Conservation (phyloP, 2,329 filamentous ascomycete genomes). For the Colletotrichum salicis region DNA sequence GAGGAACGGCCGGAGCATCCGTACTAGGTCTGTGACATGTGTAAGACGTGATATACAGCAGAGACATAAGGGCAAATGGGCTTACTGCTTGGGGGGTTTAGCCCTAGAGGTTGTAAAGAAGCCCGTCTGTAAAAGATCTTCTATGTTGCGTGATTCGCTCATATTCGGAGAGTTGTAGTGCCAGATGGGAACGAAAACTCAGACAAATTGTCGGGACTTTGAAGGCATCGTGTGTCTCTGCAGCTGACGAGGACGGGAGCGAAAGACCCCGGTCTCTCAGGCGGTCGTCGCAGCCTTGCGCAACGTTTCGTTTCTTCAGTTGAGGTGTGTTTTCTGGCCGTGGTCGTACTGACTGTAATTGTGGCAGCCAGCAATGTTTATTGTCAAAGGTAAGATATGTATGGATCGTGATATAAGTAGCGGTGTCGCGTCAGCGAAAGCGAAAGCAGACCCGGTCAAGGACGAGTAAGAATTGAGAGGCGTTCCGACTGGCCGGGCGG, state of each 20-base stretch:
- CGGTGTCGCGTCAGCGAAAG: constrained; percentile 1
- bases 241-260: constrained; percentile 11
- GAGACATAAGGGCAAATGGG: background rate
- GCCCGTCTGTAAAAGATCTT: constrained; percentile 60
- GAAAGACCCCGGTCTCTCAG: constrained; percentile 7
- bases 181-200: constrained; percentile 7
- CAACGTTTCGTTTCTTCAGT: background rate
- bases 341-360: constrained; percentile 14
- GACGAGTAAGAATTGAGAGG: constrained; percentile 12
- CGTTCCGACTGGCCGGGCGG: constrained; percentile 11
- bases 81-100: constrained; percentile 49
- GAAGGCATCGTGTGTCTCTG: constrained; percentile 29
- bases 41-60: constrained; percentile 1
- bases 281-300: constrained; percentile 23
- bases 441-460: constrained; percentile 3
- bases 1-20: constrained; percentile 30
- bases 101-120: constrained; percentile 61
- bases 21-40: constrained; percentile 17
- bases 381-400: background rate
- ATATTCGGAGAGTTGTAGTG: constrained; percentile 44
- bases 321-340: background rate
- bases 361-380: background rate
- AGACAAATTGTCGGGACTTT: constrained; percentile 14
- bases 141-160: constrained; percentile 56
- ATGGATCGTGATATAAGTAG: background rate